Evolutionary conservation across 139 green algal species (phyloP).

Genomic region (Parachlorella kessleri): DNA sequence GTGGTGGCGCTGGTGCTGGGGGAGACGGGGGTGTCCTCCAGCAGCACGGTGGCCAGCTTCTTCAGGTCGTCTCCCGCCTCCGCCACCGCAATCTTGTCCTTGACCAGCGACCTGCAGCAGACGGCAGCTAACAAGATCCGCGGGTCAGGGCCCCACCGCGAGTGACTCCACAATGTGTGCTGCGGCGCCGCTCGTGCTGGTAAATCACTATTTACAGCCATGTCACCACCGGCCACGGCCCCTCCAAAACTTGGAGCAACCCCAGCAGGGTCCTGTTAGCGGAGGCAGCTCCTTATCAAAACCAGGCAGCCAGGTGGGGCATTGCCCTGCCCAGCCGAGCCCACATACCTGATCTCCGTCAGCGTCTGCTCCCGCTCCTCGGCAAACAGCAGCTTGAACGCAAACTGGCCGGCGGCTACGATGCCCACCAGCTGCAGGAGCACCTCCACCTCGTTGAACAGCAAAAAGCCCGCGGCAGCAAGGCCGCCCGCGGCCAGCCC

Average conservation of each 20-base stretch:
- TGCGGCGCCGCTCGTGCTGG: no score
- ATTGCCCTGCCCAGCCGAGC: neutral
- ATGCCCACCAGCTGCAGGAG: conserved; percentile 54
- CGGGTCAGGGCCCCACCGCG: no score
- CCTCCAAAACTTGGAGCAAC: no score
- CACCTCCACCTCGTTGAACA: conserved; percentile 55
- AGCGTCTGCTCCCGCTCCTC: conserved; percentile 49
- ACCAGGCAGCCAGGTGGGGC: no score
- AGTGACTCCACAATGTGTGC: no score
- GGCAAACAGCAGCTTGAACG: conserved; percentile 47
- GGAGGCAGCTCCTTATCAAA: no score
- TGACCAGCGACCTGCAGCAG: conserved; percentile 22
- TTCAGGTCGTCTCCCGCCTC: conserved; percentile 42
- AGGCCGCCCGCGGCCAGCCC: conserved; percentile 37
- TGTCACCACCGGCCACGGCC: no score
- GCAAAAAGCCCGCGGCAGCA: conserved; percentile 36
- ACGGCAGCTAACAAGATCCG: neutral
- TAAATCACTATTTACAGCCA: no score
- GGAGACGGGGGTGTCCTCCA: conserved; percentile 31
- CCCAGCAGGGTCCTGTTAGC: no score
- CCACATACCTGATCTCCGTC: conserved; percentile 40
- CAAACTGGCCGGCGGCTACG: conserved; percentile 45
- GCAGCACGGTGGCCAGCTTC: conserved; percentile 39
- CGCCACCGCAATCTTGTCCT: conserved; percentile 43
- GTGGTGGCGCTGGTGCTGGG: neutral